Evolutionary conservation across 2,329 filamentous ascomycete species (phyloP).

Genomic region (Cladosporium oxysporum): DNA sequence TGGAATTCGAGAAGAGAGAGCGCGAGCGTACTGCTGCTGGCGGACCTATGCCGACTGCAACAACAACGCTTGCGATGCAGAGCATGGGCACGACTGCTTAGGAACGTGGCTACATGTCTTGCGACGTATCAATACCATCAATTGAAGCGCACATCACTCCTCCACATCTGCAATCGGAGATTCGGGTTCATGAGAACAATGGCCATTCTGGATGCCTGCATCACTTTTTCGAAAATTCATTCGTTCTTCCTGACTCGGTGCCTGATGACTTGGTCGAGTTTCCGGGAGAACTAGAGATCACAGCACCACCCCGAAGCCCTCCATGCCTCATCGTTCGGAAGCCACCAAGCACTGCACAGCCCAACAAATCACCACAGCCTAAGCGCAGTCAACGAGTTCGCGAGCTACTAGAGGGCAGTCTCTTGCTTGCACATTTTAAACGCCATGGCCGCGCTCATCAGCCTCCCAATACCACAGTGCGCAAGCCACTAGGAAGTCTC

Average conservation of each 20-base stretch:
- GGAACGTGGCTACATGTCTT: constrained; percentile 6
- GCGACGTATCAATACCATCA: not conserved
- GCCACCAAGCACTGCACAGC: not conserved
- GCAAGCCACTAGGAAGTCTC: not conserved
- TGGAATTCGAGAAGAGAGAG: constrained; percentile 79
- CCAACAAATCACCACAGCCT: not conserved
- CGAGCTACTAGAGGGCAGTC: not conserved
- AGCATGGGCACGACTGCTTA: constrained; percentile 16
- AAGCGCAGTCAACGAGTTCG: not conserved
- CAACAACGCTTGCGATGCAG: constrained; percentile 15
- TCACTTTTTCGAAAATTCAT: not conserved
- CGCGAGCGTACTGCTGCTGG: constrained; percentile 56
- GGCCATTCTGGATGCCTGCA: not conserved
- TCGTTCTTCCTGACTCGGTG: not conserved
- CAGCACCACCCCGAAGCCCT: not conserved
- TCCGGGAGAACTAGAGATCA: not conserved
- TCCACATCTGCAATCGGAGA: not conserved
- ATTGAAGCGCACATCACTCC: not conserved
- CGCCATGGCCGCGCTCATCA: not conserved
- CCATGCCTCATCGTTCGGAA: not conserved
- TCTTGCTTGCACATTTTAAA: not conserved
- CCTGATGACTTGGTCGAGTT: not conserved
- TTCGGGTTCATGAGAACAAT: not conserved
- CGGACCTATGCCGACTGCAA: constrained; percentile 6
- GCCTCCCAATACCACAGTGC: not conserved